Percentiles rank a stretch among this genome's conserved stretches.
Conservation (phyloP, 106 monocot species). For the Platanthera zijinensis region DNA sequence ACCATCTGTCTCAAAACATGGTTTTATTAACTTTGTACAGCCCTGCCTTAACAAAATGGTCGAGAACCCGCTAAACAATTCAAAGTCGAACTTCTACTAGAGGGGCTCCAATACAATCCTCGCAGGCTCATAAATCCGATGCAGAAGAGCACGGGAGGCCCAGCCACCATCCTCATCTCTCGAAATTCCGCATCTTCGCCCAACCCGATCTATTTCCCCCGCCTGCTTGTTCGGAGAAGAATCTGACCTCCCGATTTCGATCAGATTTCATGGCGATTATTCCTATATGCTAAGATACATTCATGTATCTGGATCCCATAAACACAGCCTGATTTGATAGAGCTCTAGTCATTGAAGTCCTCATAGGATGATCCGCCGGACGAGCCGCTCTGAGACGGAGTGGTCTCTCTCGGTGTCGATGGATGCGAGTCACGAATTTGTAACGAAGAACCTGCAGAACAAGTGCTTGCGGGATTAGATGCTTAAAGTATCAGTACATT, state of each 20-base stretch:
- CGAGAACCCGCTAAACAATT: background rate
- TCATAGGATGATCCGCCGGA: slow-evolving; percentile 65
- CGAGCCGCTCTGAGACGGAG: slow-evolving; percentile 52
- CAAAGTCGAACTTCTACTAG: background rate
- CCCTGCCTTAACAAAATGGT: background rate
- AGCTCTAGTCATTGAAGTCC: slow-evolving; percentile 39
- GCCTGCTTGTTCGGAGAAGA: background rate
- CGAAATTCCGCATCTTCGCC: background rate
- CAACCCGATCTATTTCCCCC: background rate
- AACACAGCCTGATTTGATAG: too few relatives aligned
- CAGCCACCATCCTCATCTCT: background rate
- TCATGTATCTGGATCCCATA: background rate
- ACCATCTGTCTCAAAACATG: background rate
- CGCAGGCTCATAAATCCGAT: background rate
- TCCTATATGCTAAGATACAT: background rate
- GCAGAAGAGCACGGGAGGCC: background rate
- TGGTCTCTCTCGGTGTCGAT: slow-evolving; percentile 40
- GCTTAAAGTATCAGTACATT: too few relatives aligned
- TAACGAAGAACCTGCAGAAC: slow-evolving; percentile 13
- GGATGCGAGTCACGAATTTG: slow-evolving; percentile 41
- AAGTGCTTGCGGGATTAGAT: background rate
- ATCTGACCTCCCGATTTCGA: background rate
- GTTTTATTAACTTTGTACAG: slow-evolving; percentile 1
- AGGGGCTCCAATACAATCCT: background rate
- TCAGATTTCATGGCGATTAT: background rate